Percentiles rank a stretch among this genome's conserved stretches.
phyloP scores from a whole-genome alignment of 2,329 filamentous ascomycete species.

The Huntiella omanensis region DNA sequence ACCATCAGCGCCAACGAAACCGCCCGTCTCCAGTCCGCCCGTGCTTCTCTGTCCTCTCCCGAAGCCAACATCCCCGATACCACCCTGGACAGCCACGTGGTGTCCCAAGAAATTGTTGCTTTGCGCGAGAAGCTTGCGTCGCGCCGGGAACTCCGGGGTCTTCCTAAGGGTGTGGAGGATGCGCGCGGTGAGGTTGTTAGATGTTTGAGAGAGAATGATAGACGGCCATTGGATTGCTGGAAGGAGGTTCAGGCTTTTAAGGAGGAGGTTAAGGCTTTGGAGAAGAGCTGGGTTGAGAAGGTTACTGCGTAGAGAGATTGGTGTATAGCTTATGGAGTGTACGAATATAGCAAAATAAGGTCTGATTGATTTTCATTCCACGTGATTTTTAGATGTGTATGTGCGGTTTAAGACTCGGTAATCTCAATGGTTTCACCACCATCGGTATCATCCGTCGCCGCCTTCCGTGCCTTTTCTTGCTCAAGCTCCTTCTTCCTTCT shows the following conservation, averaged over 20 bases:
- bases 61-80: slow-evolving; percentile 23
- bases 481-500: slow-evolving; percentile 17
- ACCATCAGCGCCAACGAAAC: slow-evolving; percentile 54
- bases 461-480: neutral
- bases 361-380: neutral
- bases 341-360: slow-evolving; percentile 4
- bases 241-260: slow-evolving; percentile 82
- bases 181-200: slow-evolving; percentile 59
- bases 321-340: slow-evolving; percentile 5
- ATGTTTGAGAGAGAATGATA: slow-evolving; percentile 69
- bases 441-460: neutral
- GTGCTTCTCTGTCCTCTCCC: slow-evolving; percentile 45
- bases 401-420: too few relatives aligned
- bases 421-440: neutral
- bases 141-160: slow-evolving; percentile 44
- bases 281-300: slow-evolving; percentile 75
- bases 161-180: slow-evolving; percentile 53
- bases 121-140: slow-evolving; percentile 40
- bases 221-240: slow-evolving; percentile 85
- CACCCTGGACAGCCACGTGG: slow-evolving; percentile 22
- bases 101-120: slow-evolving; percentile 39
- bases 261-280: slow-evolving; percentile 68
- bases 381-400: too few relatives aligned
- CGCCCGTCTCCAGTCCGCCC: slow-evolving; percentile 47
- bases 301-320: slow-evolving; percentile 24